Base-by-base conservation (phyloP, 139 green algal species). In the Klebsormidium nitens region DNA sequence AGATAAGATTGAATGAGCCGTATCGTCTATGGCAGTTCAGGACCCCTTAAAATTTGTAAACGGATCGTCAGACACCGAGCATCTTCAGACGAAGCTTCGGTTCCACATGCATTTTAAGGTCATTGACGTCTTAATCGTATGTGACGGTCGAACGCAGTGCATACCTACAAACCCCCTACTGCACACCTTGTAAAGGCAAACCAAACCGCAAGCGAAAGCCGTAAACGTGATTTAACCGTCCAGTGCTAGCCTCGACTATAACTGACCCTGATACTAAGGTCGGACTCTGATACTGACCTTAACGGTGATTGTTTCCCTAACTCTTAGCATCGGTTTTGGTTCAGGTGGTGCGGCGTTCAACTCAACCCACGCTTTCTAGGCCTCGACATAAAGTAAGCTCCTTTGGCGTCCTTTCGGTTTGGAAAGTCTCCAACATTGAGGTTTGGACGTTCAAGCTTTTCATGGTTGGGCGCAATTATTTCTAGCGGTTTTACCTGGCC, bases 291-390 rank as follows among this genome's bases (percentile, higher is more conserved):
- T 50, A 50, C 14, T 26, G 8, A 50, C 14, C 8, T 50, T 50
- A 8, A 14, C 14, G 14, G 11, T n/a, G 37, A 64, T 26, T 65
- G 36, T 14, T 40, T 37, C 28, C n/a, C n/a, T 28, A 66, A 47
- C 4, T 66, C 5, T 59, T 29, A 36, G 19, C 2, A 26, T 23
- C 23, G 3, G 44, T 72, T 23, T 44, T 3, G 36, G 8, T 72
- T 17, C 64, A 72, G 66, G 50, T 74, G 66, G 66, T 61, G 36
- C 8, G 70, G 70, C 1, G 60, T 71, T 3, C 70, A 77, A 46
- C 70, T 77, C 26, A 77, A 77, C 56, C 70, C 70, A 11, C 34
- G 34, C 32, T 56, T 71, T 23, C 28, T 77, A 36, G 70, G 70
- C 29, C 29, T 77, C 19, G 47, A 77, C 39, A 42, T 77, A 44